Conservation (phyloP, 345 rosid genomes). For the Tarenaya hassleriana region DNA sequence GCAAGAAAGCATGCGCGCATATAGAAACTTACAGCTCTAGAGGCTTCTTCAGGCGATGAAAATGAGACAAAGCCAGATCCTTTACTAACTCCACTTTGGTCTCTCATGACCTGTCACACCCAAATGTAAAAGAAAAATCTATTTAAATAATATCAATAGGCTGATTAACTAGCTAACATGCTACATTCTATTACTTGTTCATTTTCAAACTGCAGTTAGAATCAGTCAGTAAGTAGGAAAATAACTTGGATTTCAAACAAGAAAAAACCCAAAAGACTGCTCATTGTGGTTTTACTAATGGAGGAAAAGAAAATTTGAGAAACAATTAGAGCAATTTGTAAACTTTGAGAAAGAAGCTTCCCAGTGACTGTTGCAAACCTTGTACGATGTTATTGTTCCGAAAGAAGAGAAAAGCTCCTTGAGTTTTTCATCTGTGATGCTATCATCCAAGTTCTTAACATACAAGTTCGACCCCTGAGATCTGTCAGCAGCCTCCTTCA, state of each 20-base stretch:
- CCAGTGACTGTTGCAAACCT: conserved; percentile 41
- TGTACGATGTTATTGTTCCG: conserved; percentile 83
- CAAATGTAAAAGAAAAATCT: conserved; percentile 14
- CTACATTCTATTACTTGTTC: no score
- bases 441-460: conserved; percentile 80
- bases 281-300: background rate
- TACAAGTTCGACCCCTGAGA: conserved; percentile 82
- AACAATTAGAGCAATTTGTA: background rate
- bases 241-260: background rate
- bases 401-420: conserved; percentile 68
- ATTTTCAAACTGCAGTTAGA: no score
- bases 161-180: no score
- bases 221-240: background rate
- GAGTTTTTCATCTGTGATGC: conserved; percentile 72
- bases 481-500: conserved; percentile 79
- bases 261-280: background rate
- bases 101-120: conserved; percentile 73
- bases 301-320: background rate
- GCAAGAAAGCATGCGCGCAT: no score
- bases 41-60: conserved; percentile 81
- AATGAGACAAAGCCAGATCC: conserved; percentile 98
- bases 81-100: conserved; percentile 73
- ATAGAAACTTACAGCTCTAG: conserved; percentile 65
- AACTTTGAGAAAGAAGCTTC: background rate
- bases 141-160: background rate